Conservation (phyloP, 441 rosid genomes). For the Omphalea diandra region DNA sequence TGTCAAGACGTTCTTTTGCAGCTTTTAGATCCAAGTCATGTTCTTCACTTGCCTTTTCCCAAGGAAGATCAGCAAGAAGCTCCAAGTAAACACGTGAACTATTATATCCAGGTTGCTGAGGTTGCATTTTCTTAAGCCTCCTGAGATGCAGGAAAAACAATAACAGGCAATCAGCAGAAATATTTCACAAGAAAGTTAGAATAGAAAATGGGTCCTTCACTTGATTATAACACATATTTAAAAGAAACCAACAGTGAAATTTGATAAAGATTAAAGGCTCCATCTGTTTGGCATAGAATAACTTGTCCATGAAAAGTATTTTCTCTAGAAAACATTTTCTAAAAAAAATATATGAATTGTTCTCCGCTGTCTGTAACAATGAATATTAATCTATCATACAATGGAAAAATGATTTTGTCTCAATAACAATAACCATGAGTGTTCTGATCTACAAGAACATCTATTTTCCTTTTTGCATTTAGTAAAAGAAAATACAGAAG, state of each 20-base stretch:
- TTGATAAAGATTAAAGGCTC: background rate
- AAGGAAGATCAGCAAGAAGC: conserved; percentile 97
- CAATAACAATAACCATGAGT: no score
- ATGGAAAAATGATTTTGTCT: no score
- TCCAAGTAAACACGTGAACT: conserved; percentile 97
- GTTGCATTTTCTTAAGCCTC: conserved; percentile 98
- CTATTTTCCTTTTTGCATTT: no score
- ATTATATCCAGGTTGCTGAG: conserved; percentile 99
- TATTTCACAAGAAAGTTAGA: conserved; percentile 4
- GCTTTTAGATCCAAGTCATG: conserved; percentile 77
- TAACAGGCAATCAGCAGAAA: conserved; percentile 6
- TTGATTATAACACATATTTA: background rate
- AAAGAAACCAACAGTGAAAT: conserved; percentile 3
- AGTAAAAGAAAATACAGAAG: background rate
- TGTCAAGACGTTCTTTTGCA: conserved; percentile 93
- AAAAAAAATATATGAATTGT: background rate
- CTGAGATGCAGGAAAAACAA: conserved; percentile 40
- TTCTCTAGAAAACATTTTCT: background rate
- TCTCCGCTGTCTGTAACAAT: no score
- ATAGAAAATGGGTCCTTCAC: conserved; percentile 3
- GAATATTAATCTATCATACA: background rate
- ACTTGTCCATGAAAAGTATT: background rate
- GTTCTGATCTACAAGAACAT: no score
- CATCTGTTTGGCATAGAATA: background rate
- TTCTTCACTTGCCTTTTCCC: conserved; percentile 94